Conservation (phyloP, 345 rosid species). For the Cardamine chenopodiifolia region DNA sequence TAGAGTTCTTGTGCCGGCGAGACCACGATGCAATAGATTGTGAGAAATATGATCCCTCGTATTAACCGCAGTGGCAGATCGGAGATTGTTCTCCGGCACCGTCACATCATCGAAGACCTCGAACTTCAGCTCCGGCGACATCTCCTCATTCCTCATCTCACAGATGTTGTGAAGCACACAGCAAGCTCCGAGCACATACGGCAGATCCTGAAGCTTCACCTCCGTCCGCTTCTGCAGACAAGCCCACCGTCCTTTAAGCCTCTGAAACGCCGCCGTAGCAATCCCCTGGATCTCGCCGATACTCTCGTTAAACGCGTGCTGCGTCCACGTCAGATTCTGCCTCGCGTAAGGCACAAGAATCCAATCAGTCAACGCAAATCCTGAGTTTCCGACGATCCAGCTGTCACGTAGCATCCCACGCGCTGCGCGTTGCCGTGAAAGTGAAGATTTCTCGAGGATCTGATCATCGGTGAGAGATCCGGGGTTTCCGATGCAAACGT, state of each 20-base stretch:
- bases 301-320: conserved; percentile 70
- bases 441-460: conserved; percentile 70
- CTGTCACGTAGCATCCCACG: conserved; percentile 60
- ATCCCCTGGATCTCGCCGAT: conserved; percentile 49
- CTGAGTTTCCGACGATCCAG: conserved; percentile 66
- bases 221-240: conserved; percentile 82
- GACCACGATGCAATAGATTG: conserved; percentile 72
- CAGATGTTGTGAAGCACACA: conserved; percentile 83
- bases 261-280: conserved; percentile 55
- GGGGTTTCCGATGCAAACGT: conserved; percentile 82
- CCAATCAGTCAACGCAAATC: conserved; percentile 74
- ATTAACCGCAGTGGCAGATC: conserved; percentile 52
- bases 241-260: conserved; percentile 75
- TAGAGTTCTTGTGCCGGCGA: conserved; percentile 50
- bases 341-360: conserved; percentile 74
- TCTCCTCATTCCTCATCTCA: conserved; percentile 68
- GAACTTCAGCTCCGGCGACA: conserved; percentile 50
- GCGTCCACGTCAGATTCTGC: conserved; percentile 77
- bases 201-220: conserved; percentile 77
- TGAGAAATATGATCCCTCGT: conserved; percentile 78
- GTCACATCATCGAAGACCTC: conserved; percentile 69
- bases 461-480: conserved; percentile 81
- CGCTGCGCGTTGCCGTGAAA: conserved; percentile 59
- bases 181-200: conserved; percentile 82
- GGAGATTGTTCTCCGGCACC: conserved; percentile 57